Conservation (phyloP, 495 filamentous ascomycete species). For the Podospora australis region DNA sequence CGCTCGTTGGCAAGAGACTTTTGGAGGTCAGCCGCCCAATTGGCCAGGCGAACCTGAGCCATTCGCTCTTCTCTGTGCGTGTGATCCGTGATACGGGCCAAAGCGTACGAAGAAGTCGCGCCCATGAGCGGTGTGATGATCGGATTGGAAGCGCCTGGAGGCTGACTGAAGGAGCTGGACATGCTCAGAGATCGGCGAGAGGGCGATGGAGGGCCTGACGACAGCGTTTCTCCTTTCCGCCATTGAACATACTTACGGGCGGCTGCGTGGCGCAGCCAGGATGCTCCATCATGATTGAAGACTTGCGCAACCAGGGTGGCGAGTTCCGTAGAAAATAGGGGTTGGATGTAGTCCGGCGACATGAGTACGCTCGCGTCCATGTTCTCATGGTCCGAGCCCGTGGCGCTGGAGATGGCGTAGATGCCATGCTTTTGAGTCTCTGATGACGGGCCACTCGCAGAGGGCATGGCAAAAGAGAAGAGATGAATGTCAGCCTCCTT, state of each 20-base stretch:
- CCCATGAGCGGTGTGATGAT: conserved; percentile 24
- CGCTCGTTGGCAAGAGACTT: conserved; percentile 76
- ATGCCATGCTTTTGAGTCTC: conserved; percentile 39
- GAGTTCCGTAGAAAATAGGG: conserved; percentile 75
- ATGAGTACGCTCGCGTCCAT: conserved; percentile 97
- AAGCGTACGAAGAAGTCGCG: conserved; percentile 52
- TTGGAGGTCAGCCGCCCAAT: conserved; percentile 89
- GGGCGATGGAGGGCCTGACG: conserved; percentile 1
- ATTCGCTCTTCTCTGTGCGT: conserved; percentile 64
- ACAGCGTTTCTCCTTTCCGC: conserved; percentile 38
- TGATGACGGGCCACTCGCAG: conserved; percentile 16
- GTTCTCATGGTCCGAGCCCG: conserved; percentile 68
- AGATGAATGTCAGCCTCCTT: conserved; percentile 54
- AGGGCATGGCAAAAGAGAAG: conserved; percentile 56
- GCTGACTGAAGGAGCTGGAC: conserved; percentile 19
- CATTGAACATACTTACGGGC: conserved; percentile 82
- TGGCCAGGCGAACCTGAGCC: conserved; percentile 74
- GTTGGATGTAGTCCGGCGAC: conserved; percentile 87
- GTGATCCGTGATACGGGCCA: conserved; percentile 66
- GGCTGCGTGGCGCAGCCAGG: conserved; percentile 81
- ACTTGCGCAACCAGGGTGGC: conserved; percentile 59
- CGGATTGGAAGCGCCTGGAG: conserved; percentile 11
- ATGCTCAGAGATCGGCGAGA: conserved; percentile 5
- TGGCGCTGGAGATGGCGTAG: conserved; percentile 76
- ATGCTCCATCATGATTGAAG: conserved; percentile 71